Base-by-base conservation (phyloP, 768 basidiomycete species). In the Hygrocybe coccinea region DNA sequence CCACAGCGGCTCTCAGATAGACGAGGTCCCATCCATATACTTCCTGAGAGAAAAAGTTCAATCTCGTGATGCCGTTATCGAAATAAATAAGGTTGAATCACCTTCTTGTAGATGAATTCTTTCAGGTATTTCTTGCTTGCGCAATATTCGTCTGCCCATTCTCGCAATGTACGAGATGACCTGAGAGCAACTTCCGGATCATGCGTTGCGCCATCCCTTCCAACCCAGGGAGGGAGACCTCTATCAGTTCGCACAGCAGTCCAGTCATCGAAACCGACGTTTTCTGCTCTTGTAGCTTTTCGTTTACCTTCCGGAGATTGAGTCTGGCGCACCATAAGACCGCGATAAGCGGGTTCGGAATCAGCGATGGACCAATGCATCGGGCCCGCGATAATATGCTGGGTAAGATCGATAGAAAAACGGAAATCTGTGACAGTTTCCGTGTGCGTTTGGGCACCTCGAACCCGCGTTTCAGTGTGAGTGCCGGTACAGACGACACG, bases 61-160 rank as follows among this genome's bases (percentile, higher is more conserved):
- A 33, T 35, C 50, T 39, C 29, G 11, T 21, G 9, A n/a, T n/a
- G n/a, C n/a, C n/a, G n/a, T n/a, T n/a, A n/a, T n/a, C n/a, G n/a
- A n/a, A n/a, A n/a, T n/a, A n/a, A n/a, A n/a, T n/a, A 51, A 12
- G 44, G 21, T 12, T 56, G 38, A 57, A 65, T 14, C 56, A 85
- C 85, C 74, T 89, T 89, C 19, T 77, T 72, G 59, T 90, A 87
- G 5, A 79, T 75, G 64, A 93, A 90, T 68, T 91, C 89, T 66
- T 91, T 92, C 57, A 92, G 72, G 12, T 77, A 68, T 61, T 86
- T 91, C 6, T 67, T 74, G 62, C 85, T 87, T 22, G 78, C 76
- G 56, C 89, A 91, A 62, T 90, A 92, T 54, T 87, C 84, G 61
- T 91, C 88, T 8, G 89, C 89, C 91, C 91, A 93, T 56, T 86